Evolutionary conservation across 305 asterid genomes (phyloP).

Genomic region (Fraxinus sp.): DNA sequence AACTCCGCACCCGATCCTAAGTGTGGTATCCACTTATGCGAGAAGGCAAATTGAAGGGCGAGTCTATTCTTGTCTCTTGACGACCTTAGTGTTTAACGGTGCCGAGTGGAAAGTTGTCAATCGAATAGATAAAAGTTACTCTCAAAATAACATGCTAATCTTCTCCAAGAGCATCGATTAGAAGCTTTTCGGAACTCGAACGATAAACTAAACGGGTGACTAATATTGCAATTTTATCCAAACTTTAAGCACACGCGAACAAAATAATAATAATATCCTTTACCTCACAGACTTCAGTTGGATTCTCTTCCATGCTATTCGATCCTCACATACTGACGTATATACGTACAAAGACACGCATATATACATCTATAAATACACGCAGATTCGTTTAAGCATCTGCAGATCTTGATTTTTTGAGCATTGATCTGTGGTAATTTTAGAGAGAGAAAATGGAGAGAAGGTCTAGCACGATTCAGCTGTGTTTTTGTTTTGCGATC

Average conservation of each 20-base stretch:
- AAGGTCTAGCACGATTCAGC: neutral
- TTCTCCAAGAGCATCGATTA: neutral
- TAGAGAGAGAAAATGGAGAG: conserved; percentile 2
- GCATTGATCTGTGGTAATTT: neutral
- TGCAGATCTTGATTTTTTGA: neutral
- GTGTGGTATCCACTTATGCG: neutral
- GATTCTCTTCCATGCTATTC: conserved; percentile 2
- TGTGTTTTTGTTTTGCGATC: conserved; percentile 11
- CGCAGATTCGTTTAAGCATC: neutral
- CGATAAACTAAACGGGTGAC: neutral
- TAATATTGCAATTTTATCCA: neutral
- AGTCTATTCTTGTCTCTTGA: neutral
- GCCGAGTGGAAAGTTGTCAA: neutral
- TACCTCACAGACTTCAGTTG: neutral
- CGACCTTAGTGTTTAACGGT: too few species aligned
- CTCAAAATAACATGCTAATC: neutral
- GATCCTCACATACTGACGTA: neutral
- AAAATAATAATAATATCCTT: neutral
- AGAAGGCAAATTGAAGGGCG: too few species aligned
- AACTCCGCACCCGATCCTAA: neutral
- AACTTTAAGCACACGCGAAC: neutral
- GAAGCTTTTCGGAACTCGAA: neutral
- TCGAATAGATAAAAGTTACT: neutral
- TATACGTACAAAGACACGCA: neutral
- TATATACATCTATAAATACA: neutral